Conservation (phyloP, 2,329 filamentous ascomycete species). For the Microdochium trichocladiopsis region DNA sequence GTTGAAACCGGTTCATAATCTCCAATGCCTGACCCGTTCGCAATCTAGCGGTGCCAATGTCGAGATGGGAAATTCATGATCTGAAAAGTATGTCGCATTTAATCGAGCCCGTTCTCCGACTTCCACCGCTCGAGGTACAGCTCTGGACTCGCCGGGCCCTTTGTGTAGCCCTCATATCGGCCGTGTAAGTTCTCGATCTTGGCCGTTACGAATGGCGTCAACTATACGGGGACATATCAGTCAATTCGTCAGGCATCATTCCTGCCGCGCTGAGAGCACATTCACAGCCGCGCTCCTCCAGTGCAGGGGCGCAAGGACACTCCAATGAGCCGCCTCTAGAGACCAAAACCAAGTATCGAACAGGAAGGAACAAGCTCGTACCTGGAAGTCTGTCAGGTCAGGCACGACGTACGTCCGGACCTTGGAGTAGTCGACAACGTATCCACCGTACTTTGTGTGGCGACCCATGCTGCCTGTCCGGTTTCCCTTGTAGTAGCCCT, state of each 20-base stretch:
- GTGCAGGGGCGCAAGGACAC: no score
- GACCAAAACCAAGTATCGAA: no score
- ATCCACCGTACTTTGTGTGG: constrained; percentile 79
- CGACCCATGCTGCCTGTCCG: constrained; percentile 79
- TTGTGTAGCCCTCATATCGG: constrained; percentile 41
- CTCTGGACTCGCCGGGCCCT: constrained; percentile 53
- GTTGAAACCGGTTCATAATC: no score
- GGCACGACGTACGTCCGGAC: constrained; percentile 89
- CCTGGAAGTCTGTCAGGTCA: constrained; percentile 63
- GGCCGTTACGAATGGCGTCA: constrained; percentile 71
- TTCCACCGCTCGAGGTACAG: constrained; percentile 62
- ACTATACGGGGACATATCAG: constrained; percentile 36
- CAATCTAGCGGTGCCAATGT: no score
- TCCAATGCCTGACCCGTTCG: no score
- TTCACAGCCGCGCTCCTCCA: no score
- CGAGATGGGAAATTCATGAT: no score
- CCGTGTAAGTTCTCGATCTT: constrained; percentile 47
- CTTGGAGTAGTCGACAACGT: constrained; percentile 76
- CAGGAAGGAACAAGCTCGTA: constrained; percentile 26
- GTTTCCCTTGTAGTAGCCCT: constrained; percentile 97
- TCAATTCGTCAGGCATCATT: neutral
- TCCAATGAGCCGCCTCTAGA: neutral
- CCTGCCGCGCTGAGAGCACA: no score
- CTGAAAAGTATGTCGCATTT: constrained; percentile 10
- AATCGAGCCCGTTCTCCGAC: constrained; percentile 56